Evolutionary conservation across 2,329 filamentous ascomycete species (phyloP).

Genomic region (Boeremia exigua): DNA sequence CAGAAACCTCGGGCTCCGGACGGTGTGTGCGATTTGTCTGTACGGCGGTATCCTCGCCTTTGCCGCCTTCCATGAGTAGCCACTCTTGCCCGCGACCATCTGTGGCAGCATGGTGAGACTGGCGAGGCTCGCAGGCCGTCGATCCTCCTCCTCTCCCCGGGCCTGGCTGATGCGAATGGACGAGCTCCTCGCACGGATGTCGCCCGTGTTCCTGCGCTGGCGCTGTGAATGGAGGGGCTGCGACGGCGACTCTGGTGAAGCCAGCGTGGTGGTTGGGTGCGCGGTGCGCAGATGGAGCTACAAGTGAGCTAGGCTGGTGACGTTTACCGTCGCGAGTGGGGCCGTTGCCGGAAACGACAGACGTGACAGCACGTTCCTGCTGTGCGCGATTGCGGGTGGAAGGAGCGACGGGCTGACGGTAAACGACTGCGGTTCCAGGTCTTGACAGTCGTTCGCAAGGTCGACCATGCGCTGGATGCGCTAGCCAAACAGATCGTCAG

Average conservation of each 20-base stretch:
- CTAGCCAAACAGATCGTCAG: conserved; percentile 17
- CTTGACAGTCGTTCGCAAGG: background rate
- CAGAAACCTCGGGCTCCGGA: conserved; percentile 80
- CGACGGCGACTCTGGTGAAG: conserved; percentile 28
- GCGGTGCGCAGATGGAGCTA: conserved; percentile 15
- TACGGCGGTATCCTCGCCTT: conserved; percentile 78
- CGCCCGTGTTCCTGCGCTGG: conserved; percentile 33
- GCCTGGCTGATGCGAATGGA: conserved; percentile 43
- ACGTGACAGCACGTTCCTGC: conserved; percentile 7
- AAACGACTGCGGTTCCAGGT: conserved; percentile 1
- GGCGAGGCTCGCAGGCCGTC: conserved; percentile 27
- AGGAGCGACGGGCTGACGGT: conserved; percentile 8
- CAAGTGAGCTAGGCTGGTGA: conserved; percentile 6
- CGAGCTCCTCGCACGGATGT: conserved; percentile 38
- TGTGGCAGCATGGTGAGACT: conserved; percentile 76
- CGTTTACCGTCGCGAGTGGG: conserved; percentile 12
- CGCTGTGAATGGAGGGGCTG: conserved; percentile 40
- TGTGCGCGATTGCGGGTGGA: background rate
- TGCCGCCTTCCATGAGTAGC: conserved; percentile 89
- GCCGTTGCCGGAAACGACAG: conserved; percentile 16
- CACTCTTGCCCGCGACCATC: conserved; percentile 59
- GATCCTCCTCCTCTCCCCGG: conserved; percentile 34
- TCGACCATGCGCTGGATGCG: conserved; percentile 19
- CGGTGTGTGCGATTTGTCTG: conserved; percentile 65
- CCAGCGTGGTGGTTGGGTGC: conserved; percentile 36